A percentile compares a stretch with the other conserved stretches of the same genome.
These are phyloP conservation scores for Ophiostoma ulmi DNA, from an alignment of 2,329 filamentous ascomycete species.

Conservation along the genomic window DNA sequence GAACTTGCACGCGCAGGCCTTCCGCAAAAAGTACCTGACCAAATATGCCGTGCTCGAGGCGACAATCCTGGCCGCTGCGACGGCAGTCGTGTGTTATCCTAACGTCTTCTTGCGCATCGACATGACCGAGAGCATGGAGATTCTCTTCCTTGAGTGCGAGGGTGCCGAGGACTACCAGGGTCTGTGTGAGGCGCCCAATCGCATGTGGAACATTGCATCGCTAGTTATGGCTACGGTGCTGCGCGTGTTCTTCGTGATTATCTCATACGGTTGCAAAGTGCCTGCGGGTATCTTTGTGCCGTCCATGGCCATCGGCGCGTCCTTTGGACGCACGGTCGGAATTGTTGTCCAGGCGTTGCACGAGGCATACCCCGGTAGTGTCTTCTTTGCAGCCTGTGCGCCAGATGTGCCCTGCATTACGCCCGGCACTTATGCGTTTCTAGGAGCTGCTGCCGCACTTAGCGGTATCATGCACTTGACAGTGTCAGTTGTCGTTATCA, in stretches of 20 bases:
- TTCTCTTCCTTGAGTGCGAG: slow-evolving; percentile 90
- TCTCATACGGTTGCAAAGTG: slow-evolving; percentile 97
- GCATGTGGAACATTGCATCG: slow-evolving; percentile 73
- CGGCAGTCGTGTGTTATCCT: slow-evolving; percentile 90
- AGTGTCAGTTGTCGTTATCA: slow-evolving; percentile 94
- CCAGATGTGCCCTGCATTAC: slow-evolving; percentile 95
- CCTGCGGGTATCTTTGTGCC: slow-evolving; percentile 97
- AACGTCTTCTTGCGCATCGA: slow-evolving; percentile 94
- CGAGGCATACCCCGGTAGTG: slow-evolving; percentile 72
- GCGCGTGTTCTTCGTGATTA: slow-evolving; percentile 78
- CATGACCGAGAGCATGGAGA: slow-evolving; percentile 99
- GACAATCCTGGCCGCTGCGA: slow-evolving; percentile 73
- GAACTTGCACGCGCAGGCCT: slow-evolving; percentile 86
- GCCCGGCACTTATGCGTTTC: slow-evolving; percentile 91
- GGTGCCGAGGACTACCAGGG: slow-evolving; percentile 82
- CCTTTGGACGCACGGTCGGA: slow-evolving; percentile 88
- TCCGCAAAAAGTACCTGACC: slow-evolving; percentile 85
- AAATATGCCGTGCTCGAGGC: slow-evolving; percentile 83
- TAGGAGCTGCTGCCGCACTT: slow-evolving; percentile 84
- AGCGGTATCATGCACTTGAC: slow-evolving; percentile 98
- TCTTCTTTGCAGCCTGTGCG: slow-evolving; percentile 82
- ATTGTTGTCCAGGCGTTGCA: slow-evolving; percentile 88
- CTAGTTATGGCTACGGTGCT: slow-evolving; percentile 74
- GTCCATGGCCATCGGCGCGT: slow-evolving; percentile 94
- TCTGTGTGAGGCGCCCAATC: slow-evolving; percentile 73